phyloP scores from a whole-genome alignment of 768 basidiomycete genomes.

The Pleurotus salmoneostramineus region DNA sequence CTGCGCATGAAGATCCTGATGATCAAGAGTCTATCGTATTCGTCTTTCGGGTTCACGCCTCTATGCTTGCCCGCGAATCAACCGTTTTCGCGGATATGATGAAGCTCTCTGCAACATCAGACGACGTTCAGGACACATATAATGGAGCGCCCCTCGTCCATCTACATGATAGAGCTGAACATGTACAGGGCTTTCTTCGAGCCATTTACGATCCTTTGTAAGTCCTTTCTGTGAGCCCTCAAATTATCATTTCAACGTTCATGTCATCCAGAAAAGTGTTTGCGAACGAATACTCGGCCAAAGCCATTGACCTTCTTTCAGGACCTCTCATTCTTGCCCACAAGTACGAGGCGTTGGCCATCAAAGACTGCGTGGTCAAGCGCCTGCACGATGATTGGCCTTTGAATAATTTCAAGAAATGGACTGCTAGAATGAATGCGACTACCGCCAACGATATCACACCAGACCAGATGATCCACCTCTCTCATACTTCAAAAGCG shows the following conservation, averaged over 20 bases:
- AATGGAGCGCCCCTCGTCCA: constrained; percentile 12
- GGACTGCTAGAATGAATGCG: not conserved
- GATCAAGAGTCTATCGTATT: not conserved
- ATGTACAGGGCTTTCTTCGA: constrained; percentile 7
- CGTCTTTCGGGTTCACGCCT: constrained; percentile 11
- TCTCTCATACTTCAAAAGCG: not conserved
- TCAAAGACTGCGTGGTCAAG: not conserved
- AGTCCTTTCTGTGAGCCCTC: not conserved
- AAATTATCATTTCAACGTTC: not conserved
- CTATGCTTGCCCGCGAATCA: constrained; percentile 8
- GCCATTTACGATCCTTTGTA: constrained; percentile 9
- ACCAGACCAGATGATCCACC: not conserved
- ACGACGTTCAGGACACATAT: constrained; percentile 1
- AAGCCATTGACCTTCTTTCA: not conserved
- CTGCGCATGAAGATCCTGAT: not conserved
- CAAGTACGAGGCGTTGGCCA: constrained; percentile 5
- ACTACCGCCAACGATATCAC: not conserved
- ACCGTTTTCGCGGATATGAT: constrained; percentile 12
- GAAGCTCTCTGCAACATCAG: constrained; percentile 2
- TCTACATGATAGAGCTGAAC: constrained; percentile 8
- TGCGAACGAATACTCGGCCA: not conserved
- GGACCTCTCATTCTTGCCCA: constrained; percentile 7
- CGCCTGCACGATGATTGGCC: constrained; percentile 7
- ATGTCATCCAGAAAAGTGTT: not conserved
- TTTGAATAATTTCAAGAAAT: not conserved